A percentile compares a stretch with the other conserved stretches of the same genome.
Conservation (phyloP, 257 asterid genomes). For the Vinca minor region DNA sequence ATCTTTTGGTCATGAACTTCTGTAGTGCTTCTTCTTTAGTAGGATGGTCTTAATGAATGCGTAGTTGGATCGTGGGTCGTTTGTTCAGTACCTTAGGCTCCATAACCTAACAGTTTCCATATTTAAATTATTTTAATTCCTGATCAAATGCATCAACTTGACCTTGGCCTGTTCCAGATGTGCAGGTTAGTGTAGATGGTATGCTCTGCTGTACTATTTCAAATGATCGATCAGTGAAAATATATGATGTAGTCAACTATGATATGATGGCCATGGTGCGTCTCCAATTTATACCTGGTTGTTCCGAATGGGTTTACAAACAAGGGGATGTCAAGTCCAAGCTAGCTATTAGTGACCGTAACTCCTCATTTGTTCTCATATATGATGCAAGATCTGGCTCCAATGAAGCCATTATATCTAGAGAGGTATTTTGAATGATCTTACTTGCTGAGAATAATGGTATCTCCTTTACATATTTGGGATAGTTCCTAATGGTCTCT, state of each 20-base stretch:
- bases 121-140: constrained; percentile 1
- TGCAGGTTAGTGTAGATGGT: constrained; percentile 93
- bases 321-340: constrained; percentile 89
- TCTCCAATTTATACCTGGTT: constrained; percentile 81
- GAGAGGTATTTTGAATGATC: constrained; percentile 46
- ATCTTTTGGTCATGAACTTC: not conserved
- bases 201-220: constrained; percentile 93
- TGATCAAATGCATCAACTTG: constrained; percentile 14
- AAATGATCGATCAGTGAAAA: constrained; percentile 76
- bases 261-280: constrained; percentile 99
- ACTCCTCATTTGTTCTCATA: constrained; percentile 71
- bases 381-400: constrained; percentile 92
- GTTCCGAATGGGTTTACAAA: constrained; percentile 85
- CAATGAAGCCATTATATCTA: constrained; percentile 68
- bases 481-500: constrained; percentile 2
- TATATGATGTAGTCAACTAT: constrained; percentile 91
- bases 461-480: constrained; percentile 11
- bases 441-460: constrained; percentile 3
- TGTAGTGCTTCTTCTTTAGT: not conserved
- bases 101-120: too few relatives aligned
- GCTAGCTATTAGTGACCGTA: constrained; percentile 79
- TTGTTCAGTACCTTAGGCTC: too few relatives aligned
- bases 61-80: too few relatives aligned
- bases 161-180: constrained; percentile 24
- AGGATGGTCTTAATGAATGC: not conserved